Percentiles rank a stretch among this genome's conserved stretches.
Evolutionary conservation across 2,329 filamentous ascomycete genomes (phyloP).

Genomic region (Karstenula rhodostoma): DNA sequence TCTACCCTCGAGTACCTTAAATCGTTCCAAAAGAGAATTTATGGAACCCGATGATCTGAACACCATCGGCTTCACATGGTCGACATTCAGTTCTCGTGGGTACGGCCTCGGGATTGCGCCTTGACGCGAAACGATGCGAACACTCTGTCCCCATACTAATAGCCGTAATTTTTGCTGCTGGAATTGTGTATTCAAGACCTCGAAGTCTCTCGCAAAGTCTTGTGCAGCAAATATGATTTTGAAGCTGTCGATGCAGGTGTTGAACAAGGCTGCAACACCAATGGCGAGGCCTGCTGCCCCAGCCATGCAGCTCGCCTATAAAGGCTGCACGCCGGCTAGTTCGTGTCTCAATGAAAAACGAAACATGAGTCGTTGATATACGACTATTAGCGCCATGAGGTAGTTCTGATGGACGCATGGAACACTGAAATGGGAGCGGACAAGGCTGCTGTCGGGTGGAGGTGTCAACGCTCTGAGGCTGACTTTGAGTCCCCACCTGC

Average conservation of each 20-base stretch:
- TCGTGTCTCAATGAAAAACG: not conserved
- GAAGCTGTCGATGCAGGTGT: conserved; percentile 10
- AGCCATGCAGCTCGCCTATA: not conserved
- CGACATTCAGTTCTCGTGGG: not conserved
- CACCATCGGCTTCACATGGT: not conserved
- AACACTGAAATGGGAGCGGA: not conserved
- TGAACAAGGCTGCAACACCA: conserved; percentile 10
- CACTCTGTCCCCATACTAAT: conserved; percentile 4
- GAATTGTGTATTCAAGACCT: not conserved
- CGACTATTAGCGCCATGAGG: too few species aligned
- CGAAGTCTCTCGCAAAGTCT: conserved; percentile 15
- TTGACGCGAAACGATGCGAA: not conserved
- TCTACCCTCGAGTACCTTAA: not conserved
- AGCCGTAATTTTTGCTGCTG: conserved; percentile 9
- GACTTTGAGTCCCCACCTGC: not conserved
- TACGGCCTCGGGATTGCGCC: not conserved
- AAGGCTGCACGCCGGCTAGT: not conserved
- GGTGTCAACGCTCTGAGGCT: too few species aligned
- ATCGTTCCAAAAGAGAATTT: not conserved
- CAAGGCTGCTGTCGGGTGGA: not conserved
- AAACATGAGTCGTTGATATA: not conserved
- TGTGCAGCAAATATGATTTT: conserved; percentile 9
- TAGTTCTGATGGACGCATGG: not conserved
- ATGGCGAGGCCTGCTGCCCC: conserved; percentile 11
- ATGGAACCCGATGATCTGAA: not conserved